Evolutionary conservation across 108 stramenopile species (phyloP), one percentile per base, ranked within the genome.

Genomic region (Poteriospumella lacustris): DNA sequence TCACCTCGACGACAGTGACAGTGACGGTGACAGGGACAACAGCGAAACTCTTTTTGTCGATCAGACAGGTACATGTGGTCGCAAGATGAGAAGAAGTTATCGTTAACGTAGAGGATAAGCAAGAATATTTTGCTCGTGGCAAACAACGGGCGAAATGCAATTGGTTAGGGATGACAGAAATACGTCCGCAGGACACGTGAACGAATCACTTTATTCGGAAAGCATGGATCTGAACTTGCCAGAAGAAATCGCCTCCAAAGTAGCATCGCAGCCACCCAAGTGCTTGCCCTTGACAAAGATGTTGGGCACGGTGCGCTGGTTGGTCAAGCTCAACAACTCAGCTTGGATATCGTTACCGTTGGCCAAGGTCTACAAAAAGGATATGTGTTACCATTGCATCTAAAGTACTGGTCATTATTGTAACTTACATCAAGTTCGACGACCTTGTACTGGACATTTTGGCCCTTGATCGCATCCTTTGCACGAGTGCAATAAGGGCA

Each of bases 231-330:
- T 69, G 70, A 81, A 70, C 12, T 68, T 68, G 39, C 80, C 80
- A 77, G 36, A 56, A 28, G 24, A 26, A 78, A 79, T 78, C 42
- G 80, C 80, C 29, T 62, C 78, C 70, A 79, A 78, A 34, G 79
- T 79, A 38, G 43, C 79, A 40, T 92, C 89, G 26, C 91, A 90
- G 36, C 91, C 94, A 28, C 94, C 94, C 59, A 93, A 86, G 77
- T 82, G 83, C 24, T 73, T 85, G 24, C 92, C 92, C 60, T 83
- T 85, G 33, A 95, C 83, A 80, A 95, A 95, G 3, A 95, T 91
- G 84, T 92, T 93, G 33, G 94, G 94, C 29, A 95, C 94, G 15
- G 92, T 95, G 12, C 92, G 80, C 33, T 89, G 85, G 39, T 91
- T 91, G n/a, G 94, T 93, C 86, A 91, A 79, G 3, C 5, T 39